Conservation (phyloP, 1,139 yeast species). For the Tardiomyces depauwii region DNA sequence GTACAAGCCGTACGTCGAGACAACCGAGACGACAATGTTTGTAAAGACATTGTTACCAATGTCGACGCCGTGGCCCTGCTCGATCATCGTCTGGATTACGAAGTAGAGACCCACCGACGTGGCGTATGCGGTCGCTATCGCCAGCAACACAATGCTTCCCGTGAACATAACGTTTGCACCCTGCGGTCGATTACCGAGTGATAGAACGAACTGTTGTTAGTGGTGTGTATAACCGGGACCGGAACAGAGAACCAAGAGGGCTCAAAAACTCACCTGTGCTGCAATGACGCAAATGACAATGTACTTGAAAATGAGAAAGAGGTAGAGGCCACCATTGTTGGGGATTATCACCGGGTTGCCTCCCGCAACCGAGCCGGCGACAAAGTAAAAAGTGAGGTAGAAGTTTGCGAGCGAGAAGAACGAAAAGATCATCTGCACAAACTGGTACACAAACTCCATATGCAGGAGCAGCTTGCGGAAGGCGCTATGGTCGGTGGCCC, state of each 20-base stretch:
- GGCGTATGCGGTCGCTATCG: slow-evolving; percentile 74
- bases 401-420: slow-evolving; percentile 88
- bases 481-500: slow-evolving; percentile 77
- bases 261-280: too few species aligned
- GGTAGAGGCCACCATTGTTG: slow-evolving; percentile 51
- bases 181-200: slow-evolving; percentile 94
- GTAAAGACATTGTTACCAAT: slow-evolving; percentile 44
- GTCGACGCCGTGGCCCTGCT: slow-evolving; percentile 25
- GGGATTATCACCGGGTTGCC: slow-evolving; percentile 38
- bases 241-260: too few species aligned
- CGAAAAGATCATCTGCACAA: slow-evolving; percentile 62
- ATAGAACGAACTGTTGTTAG: slow-evolving; percentile 81
- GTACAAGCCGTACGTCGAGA: slow-evolving; percentile 83
- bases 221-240: too few species aligned
- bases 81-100: slow-evolving; percentile 44
- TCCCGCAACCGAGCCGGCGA: slow-evolving; percentile 70
- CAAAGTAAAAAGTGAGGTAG: slow-evolving; percentile 81
- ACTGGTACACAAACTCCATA: slow-evolving; percentile 75
- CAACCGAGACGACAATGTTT: slow-evolving; percentile 66
- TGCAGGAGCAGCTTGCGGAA: slow-evolving; percentile 70
- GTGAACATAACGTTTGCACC: slow-evolving; percentile 71
- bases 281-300: slow-evolving; percentile 70
- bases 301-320: slow-evolving; percentile 78
- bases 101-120: slow-evolving; percentile 74
- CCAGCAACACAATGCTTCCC: slow-evolving; percentile 56